Percentiles rank a stretch among this genome's conserved stretches.
These are phyloP conservation scores for Botrytis elliptica DNA, from an alignment of 2,329 filamentous ascomycete species.

Conservation along the genomic window DNA sequence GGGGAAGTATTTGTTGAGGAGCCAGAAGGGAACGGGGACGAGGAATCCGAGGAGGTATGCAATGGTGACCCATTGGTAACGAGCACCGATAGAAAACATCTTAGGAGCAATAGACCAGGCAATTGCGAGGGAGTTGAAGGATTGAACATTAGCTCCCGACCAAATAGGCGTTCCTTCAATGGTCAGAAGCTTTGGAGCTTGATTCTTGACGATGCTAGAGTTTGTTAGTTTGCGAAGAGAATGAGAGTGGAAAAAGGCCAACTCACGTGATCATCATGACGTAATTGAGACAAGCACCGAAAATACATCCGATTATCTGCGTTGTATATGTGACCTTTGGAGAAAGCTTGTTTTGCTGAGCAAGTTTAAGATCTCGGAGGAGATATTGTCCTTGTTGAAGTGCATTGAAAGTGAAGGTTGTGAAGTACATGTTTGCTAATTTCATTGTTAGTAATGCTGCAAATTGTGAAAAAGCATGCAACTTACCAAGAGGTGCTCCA, in stretches of 20 bases:
- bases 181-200: conserved; percentile 61
- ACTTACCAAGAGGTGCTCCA: conserved; percentile 55
- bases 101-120: conserved; percentile 71
- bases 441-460: not conserved
- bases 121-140: conserved; percentile 66
- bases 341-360: conserved; percentile 49
- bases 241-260: conserved; percentile 32
- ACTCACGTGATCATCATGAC: conserved; percentile 57
- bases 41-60: conserved; percentile 71
- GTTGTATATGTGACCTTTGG: conserved; percentile 43
- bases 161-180: conserved; percentile 59
- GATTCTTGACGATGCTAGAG: conserved; percentile 62
- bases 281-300: conserved; percentile 50
- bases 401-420: conserved; percentile 61
- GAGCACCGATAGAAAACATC: conserved; percentile 62
- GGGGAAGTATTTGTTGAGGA: conserved; percentile 51
- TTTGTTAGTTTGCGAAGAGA: conserved; percentile 50
- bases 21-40: conserved; percentile 60
- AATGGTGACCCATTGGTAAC: conserved; percentile 65
- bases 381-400: conserved; percentile 47
- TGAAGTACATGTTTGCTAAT: conserved; percentile 67
- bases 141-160: conserved; percentile 57
- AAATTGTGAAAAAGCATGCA: not conserved
- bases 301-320: conserved; percentile 42
- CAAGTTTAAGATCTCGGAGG: conserved; percentile 50